Evolutionary conservation across 805 yeast species (phyloP).

Genomic region (Metschnikowia hibisci): DNA sequence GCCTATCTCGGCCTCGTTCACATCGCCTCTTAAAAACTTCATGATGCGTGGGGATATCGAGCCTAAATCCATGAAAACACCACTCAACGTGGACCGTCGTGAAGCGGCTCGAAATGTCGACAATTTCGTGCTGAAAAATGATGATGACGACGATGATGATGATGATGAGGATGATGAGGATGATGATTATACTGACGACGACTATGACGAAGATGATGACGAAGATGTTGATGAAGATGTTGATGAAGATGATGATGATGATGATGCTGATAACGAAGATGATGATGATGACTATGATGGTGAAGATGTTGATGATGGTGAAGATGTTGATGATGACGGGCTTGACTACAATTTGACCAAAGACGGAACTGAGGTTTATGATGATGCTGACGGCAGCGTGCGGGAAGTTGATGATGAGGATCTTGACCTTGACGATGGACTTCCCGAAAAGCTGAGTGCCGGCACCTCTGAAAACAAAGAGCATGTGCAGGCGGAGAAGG

Average conservation of each 20-base stretch:
- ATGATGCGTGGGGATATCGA: constrained; percentile 33
- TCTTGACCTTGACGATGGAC: constrained; percentile 6
- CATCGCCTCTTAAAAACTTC: constrained; percentile 40
- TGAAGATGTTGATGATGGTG: constrained; percentile 10
- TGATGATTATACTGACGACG: constrained; percentile 5
- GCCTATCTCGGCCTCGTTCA: constrained; percentile 34
- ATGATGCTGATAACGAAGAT: constrained; percentile 11
- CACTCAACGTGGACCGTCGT: constrained; percentile 20
- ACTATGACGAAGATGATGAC: constrained; percentile 4
- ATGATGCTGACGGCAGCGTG: constrained; percentile 5
- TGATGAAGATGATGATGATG: constrained; percentile 11
- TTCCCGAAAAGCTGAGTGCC: constrained; percentile 7
- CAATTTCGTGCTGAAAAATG: constrained; percentile 1
- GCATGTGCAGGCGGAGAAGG: constrained; percentile 1
- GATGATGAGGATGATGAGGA: constrained; percentile 15
- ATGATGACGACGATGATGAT: constrained; percentile 18
- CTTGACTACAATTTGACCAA: constrained; percentile 6
- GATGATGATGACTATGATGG: constrained; percentile 10
- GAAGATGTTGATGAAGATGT: constrained; percentile 7
- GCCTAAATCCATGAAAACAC: constrained; percentile 27
- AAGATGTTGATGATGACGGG: constrained; percentile 7
- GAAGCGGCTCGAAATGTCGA: background rate
- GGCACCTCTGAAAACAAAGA: constrained; percentile 1
- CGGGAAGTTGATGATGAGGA: constrained; percentile 7
- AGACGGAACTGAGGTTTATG: constrained; percentile 4